Evolutionary conservation across 345 rosid genomes (phyloP).

Genomic region (Moricandia moricandioides): DNA sequence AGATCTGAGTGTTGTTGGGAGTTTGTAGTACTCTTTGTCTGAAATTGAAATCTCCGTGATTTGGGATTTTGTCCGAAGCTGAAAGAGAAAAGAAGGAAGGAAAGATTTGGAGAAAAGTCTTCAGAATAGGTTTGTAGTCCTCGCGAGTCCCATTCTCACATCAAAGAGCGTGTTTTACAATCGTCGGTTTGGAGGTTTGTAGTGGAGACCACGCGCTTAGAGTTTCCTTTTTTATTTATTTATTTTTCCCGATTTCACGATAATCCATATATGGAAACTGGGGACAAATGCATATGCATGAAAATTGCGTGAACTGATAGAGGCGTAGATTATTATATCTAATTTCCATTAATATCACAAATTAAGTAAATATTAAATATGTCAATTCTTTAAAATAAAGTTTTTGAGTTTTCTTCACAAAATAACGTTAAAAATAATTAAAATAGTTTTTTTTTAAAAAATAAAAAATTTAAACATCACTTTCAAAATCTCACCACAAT

Average conservation of each 20-base stretch:
- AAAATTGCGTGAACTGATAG: slow-evolving; percentile 17
- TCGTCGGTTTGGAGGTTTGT: background rate
- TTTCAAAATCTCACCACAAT: too few relatives aligned
- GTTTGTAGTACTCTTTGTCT: slow-evolving; percentile 1
- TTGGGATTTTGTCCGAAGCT: slow-evolving; percentile 27
- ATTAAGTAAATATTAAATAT: background rate
- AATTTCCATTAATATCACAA: background rate
- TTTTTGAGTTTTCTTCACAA: too few relatives aligned
- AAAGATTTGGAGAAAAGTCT: slow-evolving; percentile 13
- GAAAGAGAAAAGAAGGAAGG: background rate
- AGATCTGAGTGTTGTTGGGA: slow-evolving; percentile 9
- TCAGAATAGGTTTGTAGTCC: slow-evolving; percentile 12
- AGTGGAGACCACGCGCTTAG: slow-evolving; percentile 28
- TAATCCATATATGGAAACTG: slow-evolving; percentile 9
- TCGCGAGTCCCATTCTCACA: slow-evolving; percentile 26
- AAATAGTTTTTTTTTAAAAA: too few relatives aligned
- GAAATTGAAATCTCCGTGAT: slow-evolving; percentile 30
- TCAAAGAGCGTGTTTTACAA: slow-evolving; percentile 16
- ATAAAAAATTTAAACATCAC: too few relatives aligned
- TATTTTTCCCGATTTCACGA: background rate
- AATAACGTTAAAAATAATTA: too few relatives aligned
- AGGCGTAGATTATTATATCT: background rate
- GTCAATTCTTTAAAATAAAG: too few relatives aligned
- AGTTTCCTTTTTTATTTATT: background rate
- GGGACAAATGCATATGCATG: slow-evolving; percentile 10